Evolutionary conservation across 169 alveolate genomes (phyloP).

Genomic region (Fabrea salina): DNA sequence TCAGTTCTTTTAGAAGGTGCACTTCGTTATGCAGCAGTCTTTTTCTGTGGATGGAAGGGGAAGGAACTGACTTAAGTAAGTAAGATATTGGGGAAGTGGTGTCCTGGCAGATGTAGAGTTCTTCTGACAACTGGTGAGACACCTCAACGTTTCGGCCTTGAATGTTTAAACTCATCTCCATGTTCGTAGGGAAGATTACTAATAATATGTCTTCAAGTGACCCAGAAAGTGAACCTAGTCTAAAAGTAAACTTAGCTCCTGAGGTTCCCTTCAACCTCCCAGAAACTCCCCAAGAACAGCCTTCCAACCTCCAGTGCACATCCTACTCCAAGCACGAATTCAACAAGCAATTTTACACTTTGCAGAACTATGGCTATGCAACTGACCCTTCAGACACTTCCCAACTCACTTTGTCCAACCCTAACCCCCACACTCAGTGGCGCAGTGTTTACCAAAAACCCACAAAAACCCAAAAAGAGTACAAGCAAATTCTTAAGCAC

Average conservation of each 20-base stretch:
- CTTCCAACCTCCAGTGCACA: too few relatives aligned
- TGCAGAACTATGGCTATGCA: not conserved
- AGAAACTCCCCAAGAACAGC: too few relatives aligned
- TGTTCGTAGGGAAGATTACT: too few relatives aligned
- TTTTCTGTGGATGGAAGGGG: not conserved
- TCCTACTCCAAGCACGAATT: too few relatives aligned
- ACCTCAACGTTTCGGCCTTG: not conserved
- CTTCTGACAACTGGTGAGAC: not conserved
- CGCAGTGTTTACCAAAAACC: not conserved
- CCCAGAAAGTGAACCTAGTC: too few relatives aligned
- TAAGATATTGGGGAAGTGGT: not conserved
- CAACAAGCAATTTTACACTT: not conserved
- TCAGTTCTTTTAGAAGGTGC: not conserved
- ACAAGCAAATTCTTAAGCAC: slow-evolving; percentile 41
- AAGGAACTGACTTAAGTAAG: not conserved
- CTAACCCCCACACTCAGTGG: too few relatives aligned
- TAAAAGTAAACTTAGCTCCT: too few relatives aligned
- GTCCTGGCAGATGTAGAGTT: not conserved
- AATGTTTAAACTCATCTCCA: not conserved
- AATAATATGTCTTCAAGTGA: too few relatives aligned
- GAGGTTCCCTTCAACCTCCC: too few relatives aligned
- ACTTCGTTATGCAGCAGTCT: not conserved
- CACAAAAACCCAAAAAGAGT: slow-evolving; percentile 29
- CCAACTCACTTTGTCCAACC: not conserved
- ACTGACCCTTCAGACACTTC: not conserved